Evolutionary conservation across 1,139 yeast genomes (phyloP), one percentile per base, ranked within the genome.

Genomic region (Debaryomyces nepalensis): DNA sequence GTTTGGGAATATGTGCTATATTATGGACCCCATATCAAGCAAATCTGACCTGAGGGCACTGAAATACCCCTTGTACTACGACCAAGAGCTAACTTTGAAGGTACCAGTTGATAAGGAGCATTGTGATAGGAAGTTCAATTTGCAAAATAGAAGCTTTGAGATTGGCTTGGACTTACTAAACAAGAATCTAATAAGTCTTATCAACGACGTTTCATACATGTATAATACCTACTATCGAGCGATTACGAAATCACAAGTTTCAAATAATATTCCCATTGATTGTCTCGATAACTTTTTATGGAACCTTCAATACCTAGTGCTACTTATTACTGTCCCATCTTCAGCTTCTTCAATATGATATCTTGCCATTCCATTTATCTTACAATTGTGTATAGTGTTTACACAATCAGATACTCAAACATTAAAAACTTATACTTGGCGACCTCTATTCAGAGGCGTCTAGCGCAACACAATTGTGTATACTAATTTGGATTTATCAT

Each of bases 241-340:
- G 14, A 37, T 42, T 36, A 40, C 47, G 33, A 44, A 47, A 21
- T 29, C 37, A 31, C 40, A 44, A 26, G 24, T 47, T 44, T 39
- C 50, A 42, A 51, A 55, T 43, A 58, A 56, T 33, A 57, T 71
- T 8, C 77, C 78, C 1, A 49, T 59, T 3, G 77, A 73, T 40
- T 67, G 74, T 47, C 49, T 62, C 14, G 78, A 72, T 50, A 71
- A 72, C 45, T 61, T 72, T 37, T 53, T 72, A 45, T 73, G 79
- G 79, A 69, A 63, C 41, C 49, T 73, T 26, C 67, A 72, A 43
- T 73, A 67, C 45, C 46, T 73, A 24, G 45, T 67, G 15, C 53
- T 73, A 30, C 69, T 63, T 43, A 52, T 73, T 36, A 71, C 76
- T 3, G 76, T 67, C 3, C 58, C 58, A 4, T 24, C 39, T n/a